These are phyloP conservation scores for Clathrus columnatus DNA, from an alignment of 768 basidiomycete species.

Conservation along the genomic window DNA sequence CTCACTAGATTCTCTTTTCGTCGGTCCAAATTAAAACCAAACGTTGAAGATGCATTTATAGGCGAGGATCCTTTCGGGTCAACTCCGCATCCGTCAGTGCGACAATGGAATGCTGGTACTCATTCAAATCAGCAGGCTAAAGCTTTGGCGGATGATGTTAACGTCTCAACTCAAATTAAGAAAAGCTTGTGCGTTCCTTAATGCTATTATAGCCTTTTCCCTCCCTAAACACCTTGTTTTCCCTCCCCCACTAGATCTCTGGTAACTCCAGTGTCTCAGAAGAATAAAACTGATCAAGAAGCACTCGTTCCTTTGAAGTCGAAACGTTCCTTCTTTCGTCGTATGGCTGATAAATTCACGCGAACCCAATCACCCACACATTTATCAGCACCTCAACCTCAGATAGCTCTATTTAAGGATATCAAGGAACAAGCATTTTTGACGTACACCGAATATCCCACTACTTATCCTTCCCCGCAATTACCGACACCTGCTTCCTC, in stretches of 20 bases:
- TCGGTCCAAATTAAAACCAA: background rate
- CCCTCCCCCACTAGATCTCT: background rate
- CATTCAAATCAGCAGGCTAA: background rate
- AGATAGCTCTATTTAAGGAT: background rate
- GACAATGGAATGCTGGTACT: background rate
- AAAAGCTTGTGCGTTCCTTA: background rate
- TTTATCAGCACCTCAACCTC: background rate
- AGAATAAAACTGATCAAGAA: background rate
- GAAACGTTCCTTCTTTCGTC: conserved; percentile 9
- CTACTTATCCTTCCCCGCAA: background rate
- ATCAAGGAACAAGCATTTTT: background rate
- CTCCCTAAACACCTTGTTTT: background rate
- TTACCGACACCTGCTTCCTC: background rate
- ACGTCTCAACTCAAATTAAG: background rate
- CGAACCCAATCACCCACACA: background rate
- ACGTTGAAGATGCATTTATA: background rate
- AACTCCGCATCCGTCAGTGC: background rate
- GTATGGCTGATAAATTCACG: conserved; percentile 5
- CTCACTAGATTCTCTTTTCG: background rate
- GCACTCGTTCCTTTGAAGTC: background rate
- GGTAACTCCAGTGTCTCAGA: too few relatives aligned
- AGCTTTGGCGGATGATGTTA: background rate
- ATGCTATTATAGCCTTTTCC: background rate
- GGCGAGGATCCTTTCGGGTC: background rate
- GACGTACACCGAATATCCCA: background rate